Evolutionary conservation across 331 rosid species (phyloP).

Genomic region (Acacia pycnantha): DNA sequence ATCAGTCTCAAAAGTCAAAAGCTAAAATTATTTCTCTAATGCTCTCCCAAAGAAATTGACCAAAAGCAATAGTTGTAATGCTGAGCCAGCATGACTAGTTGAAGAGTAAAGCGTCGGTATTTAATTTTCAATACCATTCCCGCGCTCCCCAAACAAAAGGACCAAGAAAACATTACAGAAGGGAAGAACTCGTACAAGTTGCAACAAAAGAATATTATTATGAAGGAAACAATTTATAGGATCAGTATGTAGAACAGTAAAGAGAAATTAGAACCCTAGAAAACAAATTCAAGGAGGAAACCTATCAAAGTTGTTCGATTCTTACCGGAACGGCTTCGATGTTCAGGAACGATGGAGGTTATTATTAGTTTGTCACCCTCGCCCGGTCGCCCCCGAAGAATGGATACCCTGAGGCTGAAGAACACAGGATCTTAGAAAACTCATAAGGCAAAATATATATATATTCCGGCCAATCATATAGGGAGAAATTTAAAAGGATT

Average conservation of each 20-base stretch:
- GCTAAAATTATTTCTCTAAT: not conserved
- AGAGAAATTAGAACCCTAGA: constrained; percentile 16
- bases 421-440: no score
- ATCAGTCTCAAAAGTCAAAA: not conserved
- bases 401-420: not conserved
- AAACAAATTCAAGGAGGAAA: not conserved
- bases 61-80: not conserved
- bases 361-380: not conserved
- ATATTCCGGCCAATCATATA: no score
- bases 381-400: not conserved
- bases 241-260: not conserved
- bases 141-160: not conserved
- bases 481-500: no score
- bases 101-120: not conserved
- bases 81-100: not conserved
- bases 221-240: not conserved
- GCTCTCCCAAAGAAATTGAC: constrained; percentile 12
- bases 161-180: not conserved
- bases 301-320: not conserved
- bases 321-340: not conserved
- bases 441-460: no score
- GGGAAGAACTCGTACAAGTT: not conserved
- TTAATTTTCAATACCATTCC: not conserved
- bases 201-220: not conserved
- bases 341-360: not conserved